Evolutionary conservation across 441 rosid genomes (phyloP).

Genomic region (Theobroma grandiflorum): DNA sequence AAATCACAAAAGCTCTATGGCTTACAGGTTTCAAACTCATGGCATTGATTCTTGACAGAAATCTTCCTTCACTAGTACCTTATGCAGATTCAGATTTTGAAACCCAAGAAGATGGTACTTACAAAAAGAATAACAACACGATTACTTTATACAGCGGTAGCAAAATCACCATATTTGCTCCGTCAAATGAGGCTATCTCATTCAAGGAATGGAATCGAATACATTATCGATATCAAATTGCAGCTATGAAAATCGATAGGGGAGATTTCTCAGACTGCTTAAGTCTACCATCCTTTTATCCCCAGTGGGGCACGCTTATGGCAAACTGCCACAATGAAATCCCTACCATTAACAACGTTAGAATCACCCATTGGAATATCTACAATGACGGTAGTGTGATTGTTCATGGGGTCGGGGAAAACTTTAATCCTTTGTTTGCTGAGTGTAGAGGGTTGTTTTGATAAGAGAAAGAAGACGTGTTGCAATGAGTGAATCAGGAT

Average conservation of each 20-base stretch:
- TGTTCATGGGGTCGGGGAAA: not conserved
- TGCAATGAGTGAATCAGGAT: too few relatives aligned
- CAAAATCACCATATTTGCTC: not conserved
- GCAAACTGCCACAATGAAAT: not conserved
- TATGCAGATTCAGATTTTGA: not conserved
- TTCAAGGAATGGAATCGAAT: not conserved
- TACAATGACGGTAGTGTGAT: not conserved
- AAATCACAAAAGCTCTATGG: not conserved
- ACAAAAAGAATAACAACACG: not conserved
- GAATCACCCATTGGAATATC: not conserved
- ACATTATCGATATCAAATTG: not conserved
- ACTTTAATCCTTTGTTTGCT: not conserved
- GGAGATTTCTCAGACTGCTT: not conserved
- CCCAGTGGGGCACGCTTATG: too few relatives aligned
- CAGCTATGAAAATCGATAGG: not conserved
- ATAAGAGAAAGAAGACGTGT: too few relatives aligned
- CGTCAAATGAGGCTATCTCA: not conserved
- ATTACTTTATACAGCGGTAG: not conserved
- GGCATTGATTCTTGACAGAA: not conserved
- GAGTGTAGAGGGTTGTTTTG: too few relatives aligned
- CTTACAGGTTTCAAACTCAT: not conserved
- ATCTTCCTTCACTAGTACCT: not conserved
- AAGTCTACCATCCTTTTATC: not conserved
- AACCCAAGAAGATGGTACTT: too few relatives aligned
- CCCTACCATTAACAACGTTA: not conserved